A percentile compares a stretch with the other conserved stretches of the same genome.
Conservation (phyloP, 73 alveolate species). For the Stentor coeruleus region DNA sequence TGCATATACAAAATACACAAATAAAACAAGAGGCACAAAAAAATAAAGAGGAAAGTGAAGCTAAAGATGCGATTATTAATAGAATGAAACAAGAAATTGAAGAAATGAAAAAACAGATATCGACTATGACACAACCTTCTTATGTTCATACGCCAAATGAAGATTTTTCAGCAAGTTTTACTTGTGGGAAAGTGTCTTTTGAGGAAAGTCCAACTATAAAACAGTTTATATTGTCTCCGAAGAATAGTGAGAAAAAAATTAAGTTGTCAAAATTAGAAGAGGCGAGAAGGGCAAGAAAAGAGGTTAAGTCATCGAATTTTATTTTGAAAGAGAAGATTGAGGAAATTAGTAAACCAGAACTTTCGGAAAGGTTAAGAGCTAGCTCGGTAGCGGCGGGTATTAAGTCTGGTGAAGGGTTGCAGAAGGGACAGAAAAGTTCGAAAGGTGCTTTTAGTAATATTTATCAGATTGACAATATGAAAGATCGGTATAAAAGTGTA, state of each 20-base stretch:
- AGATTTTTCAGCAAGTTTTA: neutral
- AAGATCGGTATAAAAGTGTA: neutral
- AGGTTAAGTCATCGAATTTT: neutral
- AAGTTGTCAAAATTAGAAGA: neutral
- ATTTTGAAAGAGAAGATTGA: neutral
- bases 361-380: neutral
- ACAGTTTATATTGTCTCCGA: neutral
- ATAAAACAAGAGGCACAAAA: slow-evolving; percentile 26
- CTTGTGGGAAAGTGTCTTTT: neutral
- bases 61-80: neutral
- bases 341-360: neutral
- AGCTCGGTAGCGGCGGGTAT: neutral
- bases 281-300: slow-evolving; percentile 23
- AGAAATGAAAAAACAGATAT: neutral
- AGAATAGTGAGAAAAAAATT: neutral
- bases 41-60: slow-evolving; percentile 23
- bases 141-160: neutral
- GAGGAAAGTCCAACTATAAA: neutral
- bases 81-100: slow-evolving; percentile 11
- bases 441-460: neutral
- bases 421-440: neutral
- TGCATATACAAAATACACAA: slow-evolving; percentile 29
- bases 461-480: neutral
- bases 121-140: neutral
- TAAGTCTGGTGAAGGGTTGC: neutral